Base-by-base conservation (phyloP, 2,329 filamentous ascomycete species). In the Raffaelea albimanens region DNA sequence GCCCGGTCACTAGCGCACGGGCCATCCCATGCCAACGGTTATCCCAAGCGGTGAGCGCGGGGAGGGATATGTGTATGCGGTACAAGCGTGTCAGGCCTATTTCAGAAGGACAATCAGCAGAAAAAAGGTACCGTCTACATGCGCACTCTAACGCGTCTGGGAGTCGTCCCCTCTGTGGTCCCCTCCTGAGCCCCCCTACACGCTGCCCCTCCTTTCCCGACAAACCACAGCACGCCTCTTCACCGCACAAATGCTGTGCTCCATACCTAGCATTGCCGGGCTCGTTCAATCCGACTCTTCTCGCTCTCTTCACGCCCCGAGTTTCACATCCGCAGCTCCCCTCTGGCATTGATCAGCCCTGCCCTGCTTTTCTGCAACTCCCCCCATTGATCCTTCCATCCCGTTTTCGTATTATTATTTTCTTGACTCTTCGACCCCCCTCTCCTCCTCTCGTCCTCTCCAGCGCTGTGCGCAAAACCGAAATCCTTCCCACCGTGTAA, bases 201-300 rank as follows among this genome's bases (percentile, higher is more conserved):
- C 45, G n/a, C 25, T 49, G 46, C 44, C 51, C 51, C 51, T 47
- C 47, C 47, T 42, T 46, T 38, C 5, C 34, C 20, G 16, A 22
- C 33, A 7, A 5, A 38, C 34, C 34, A 38, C 18, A 38, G 34
- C 7, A 16, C 34, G 29, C 40, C 11, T 45, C 36, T 42, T 51
- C 52, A 53, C 52, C 52, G 52, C 52, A 53, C 49, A 50, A 50
- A 46, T 46, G 14, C 8, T 33, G 8, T n/a, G 13, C 14, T 38
- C 5, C 34, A 31, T 33, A 31, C 25, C 19, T 22, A 11, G 13
- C n/a, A 16, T 16, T 40, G 16, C 20, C 23, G 7, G n/a, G 22
- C 20, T 19, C 21, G n/a, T 22, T 16, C 25, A 2, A 5, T 40
- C 45, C 13, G 14, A 19, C 23, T 10, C 16, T 18, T 10, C 29